These are phyloP conservation scores for Sordariomycetes sp. DNA, from an alignment of 2,329 filamentous ascomycete species.

Conservation along the genomic window DNA sequence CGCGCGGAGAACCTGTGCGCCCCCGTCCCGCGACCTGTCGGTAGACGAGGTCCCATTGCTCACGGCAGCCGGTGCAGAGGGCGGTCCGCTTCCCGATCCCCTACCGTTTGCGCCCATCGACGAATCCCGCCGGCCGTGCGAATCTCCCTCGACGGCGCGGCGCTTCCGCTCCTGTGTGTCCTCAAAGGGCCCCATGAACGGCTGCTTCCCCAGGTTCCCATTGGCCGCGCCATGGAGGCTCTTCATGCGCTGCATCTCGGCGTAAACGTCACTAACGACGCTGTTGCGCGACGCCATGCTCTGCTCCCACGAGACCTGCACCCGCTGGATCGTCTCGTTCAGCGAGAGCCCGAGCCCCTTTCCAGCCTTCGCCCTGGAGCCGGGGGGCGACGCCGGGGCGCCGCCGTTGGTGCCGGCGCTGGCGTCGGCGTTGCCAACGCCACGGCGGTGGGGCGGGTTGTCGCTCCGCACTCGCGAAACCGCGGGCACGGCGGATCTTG, in stretches of 20 bases:
- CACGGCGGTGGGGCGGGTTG: not conserved
- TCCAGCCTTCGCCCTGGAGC: not conserved
- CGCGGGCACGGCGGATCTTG: not conserved
- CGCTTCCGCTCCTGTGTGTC: not conserved
- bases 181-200: not conserved
- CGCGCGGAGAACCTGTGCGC: not conserved
- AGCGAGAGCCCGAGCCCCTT: slow-evolving; percentile 8
- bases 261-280: not conserved
- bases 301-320: not conserved
- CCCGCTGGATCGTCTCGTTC: not conserved
- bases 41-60: not conserved
- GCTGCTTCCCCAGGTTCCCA: not conserved
- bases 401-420: not conserved
- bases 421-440: not conserved
- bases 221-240: not conserved
- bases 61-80: not conserved
- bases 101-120: not conserved
- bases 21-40: not conserved
- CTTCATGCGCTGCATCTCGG: not conserved
- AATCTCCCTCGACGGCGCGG: not conserved
- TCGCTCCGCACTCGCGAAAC: not conserved
- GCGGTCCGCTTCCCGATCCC: not conserved
- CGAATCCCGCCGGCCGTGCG: not conserved
- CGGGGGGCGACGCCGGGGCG: not conserved
- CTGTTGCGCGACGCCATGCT: not conserved